Evolutionary conservation across 306 rosid species (phyloP), one percentile per base, ranked within the genome.

Genomic region (Corylus heterophylla): DNA sequence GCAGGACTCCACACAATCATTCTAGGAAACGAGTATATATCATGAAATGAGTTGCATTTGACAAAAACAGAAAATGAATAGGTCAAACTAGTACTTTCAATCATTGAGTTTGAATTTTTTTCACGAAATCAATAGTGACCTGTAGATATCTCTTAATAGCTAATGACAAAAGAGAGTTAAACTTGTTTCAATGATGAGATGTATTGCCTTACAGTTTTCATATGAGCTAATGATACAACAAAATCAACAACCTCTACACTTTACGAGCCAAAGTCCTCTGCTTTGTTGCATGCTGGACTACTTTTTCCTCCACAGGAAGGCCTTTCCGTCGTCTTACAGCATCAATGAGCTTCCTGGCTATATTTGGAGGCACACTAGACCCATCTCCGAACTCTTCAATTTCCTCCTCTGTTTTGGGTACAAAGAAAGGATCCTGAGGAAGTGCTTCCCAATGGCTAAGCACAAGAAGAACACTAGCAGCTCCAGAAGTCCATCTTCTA

Each of bases 341-440:
- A 48, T 94, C 76, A 14, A 94, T 88, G 72, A 92, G 89, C 85
- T 94, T 94, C 83, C 98, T 87, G n/a, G 98, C 97, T 8, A 90
- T 90, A 69, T 94, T 90, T n/a, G 88, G 97, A 66, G 89, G 97
- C 85, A 94, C 94, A 13, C 97, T 94, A 47, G 97, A 89, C 62
- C 98, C 98, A 71, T 94, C 97, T 66, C 98, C 97, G 81, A 90
- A 91, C 89, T 94, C 98, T 85, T 94, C 98, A 39, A 86, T 82
- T 80, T 94, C 98, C 81, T 92, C 97, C 78, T 94, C 94, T 20
- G 97, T 90, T 84, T 88, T 94, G 6, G 98, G 98, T 50, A 94
- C 90, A 81, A 94, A 94, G 89, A 90, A 94, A 77, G 98, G 98
- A 80, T 92, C 98, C 80, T 90, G 90, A 17, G 86, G 82, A n/a